Evolutionary conservation across 768 basidiomycete species (phyloP).

Genomic region (Suillus fuscotomentosus): DNA sequence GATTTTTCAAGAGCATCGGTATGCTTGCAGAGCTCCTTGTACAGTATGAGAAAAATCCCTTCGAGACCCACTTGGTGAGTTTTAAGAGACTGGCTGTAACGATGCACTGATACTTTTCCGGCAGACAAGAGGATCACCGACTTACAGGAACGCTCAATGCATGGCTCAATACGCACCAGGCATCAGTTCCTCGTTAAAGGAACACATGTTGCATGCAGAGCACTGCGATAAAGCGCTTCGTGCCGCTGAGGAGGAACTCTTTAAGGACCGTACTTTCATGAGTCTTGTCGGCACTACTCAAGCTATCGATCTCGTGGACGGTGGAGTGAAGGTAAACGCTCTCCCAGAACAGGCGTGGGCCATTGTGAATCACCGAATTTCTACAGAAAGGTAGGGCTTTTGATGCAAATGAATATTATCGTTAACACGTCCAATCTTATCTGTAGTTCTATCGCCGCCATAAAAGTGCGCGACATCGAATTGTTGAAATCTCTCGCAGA

Average conservation of each 20-base stretch:
- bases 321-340: conserved; percentile 74
- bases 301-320: conserved; percentile 70
- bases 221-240: conserved; percentile 11
- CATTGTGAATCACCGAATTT: conserved; percentile 71
- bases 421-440: not conserved
- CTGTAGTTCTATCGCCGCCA: conserved; percentile 38
- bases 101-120: not conserved
- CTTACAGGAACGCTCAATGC: conserved; percentile 65
- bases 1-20: conserved; percentile 62
- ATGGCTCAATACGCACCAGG: conserved; percentile 58
- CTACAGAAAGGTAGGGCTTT: conserved; percentile 49
- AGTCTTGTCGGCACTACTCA: conserved; percentile 69
- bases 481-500: conserved; percentile 44
- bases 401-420: not conserved
- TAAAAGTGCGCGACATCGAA: conserved; percentile 42
- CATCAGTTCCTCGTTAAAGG: conserved; percentile 47
- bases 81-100: conserved; percentile 15
- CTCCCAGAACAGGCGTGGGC: conserved; percentile 74
- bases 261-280: conserved; percentile 21
- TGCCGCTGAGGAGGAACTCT: conserved; percentile 4
- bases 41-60: conserved; percentile 67
- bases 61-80: conserved; percentile 47
- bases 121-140: conserved; percentile 56
- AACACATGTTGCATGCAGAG: conserved; percentile 38
- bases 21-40: conserved; percentile 72